Conservation (phyloP, 225 moss, liverwort and hornwort genomes). For the Anthoceros angustus region DNA sequence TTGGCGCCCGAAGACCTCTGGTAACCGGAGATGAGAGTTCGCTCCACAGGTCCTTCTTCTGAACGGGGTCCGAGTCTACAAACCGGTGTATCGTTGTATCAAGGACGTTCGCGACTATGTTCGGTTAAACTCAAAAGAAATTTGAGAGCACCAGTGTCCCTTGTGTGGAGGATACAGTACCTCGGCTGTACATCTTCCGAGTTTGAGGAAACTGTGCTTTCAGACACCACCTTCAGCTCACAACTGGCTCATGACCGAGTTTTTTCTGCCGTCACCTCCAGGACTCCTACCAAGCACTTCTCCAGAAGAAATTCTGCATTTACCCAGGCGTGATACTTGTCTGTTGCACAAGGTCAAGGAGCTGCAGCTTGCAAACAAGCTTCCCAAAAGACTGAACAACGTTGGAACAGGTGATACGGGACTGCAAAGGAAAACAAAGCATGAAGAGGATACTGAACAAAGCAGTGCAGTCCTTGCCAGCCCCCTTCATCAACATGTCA, state of each 20-base stretch:
- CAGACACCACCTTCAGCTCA: background rate
- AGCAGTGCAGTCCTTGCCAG: conserved; percentile 78
- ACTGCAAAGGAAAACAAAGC: background rate
- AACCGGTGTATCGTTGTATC: too few species aligned
- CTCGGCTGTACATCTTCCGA: background rate
- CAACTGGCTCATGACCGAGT: background rate
- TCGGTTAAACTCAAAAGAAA: background rate
- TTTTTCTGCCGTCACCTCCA: conserved; percentile 28
- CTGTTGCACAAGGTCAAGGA: conserved; percentile 43
- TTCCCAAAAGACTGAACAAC: too few species aligned
- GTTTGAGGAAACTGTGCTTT: background rate
- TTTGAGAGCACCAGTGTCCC: background rate
- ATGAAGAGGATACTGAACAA: conserved; percentile 80
- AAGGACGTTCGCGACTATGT: too few species aligned
- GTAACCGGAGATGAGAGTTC: too few species aligned
- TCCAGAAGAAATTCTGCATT: conserved; percentile 92
- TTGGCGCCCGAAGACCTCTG: too few species aligned
- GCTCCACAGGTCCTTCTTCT: too few species aligned
- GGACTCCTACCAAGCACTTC: conserved; percentile 76
- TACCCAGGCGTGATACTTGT: conserved; percentile 96
- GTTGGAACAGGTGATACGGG: too few species aligned
- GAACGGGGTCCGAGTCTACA: too few species aligned
- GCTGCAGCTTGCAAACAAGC: background rate
- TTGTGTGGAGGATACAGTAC: background rate
- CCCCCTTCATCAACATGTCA: conserved; percentile 94